Conservation (phyloP, 148 eudicot species). For the Vaccinium corymbosum region DNA sequence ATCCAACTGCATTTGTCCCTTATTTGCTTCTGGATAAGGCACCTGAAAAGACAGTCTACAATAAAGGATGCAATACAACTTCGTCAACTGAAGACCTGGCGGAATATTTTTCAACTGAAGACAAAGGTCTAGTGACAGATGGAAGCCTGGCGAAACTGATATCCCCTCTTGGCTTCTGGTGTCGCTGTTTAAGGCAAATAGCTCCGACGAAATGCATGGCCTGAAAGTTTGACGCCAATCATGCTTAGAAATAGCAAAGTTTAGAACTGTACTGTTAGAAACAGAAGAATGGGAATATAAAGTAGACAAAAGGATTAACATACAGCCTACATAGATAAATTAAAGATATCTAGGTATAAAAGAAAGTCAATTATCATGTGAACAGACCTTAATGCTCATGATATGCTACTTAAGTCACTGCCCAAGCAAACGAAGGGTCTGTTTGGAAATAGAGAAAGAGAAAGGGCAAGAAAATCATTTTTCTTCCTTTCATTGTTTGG, state of each 20-base stretch:
- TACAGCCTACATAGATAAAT: background rate
- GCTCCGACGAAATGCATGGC: conserved; percentile 56
- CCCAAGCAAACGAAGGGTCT: background rate
- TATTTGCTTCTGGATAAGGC: conserved; percentile 16
- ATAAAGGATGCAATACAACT: conserved; percentile 62
- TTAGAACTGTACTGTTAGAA: background rate
- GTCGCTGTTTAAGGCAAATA: conserved; percentile 40
- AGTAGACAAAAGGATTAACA: background rate
- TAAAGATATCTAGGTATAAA: background rate
- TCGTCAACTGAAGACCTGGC: conserved; percentile 30
- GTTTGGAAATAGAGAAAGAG: background rate
- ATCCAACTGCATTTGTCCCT: conserved; percentile 22
- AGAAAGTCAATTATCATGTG: background rate
- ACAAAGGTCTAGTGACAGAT: conserved; percentile 56
- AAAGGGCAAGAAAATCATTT: background rate
- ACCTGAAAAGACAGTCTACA: conserved; percentile 37
- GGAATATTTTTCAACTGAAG: conserved; percentile 65
- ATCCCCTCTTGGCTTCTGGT: conserved; percentile 31
- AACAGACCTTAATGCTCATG: background rate
- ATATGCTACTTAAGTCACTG: background rate
- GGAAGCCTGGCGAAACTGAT: conserved; percentile 44
- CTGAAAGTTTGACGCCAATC: conserved; percentile 35
- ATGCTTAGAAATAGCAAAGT: conserved; percentile 6
- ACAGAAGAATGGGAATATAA: background rate
- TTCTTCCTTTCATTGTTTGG: background rate